Conservation (phyloP, 345 rosid genomes). For the Murraya paniculata region DNA sequence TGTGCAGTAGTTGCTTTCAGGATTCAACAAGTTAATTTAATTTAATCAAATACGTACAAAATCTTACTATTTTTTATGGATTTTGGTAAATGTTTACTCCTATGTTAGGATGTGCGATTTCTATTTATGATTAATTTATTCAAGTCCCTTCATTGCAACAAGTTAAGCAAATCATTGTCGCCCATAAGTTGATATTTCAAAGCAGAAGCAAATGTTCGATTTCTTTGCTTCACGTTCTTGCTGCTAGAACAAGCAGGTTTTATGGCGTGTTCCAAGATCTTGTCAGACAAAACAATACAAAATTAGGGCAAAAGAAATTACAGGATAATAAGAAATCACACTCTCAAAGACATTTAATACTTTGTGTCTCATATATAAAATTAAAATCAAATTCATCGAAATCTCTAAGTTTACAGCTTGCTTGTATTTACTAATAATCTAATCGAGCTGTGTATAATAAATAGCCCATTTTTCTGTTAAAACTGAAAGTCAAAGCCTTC, state of each 20-base stretch:
- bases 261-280: not conserved
- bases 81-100: not conserved
- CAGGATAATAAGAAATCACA: too few species aligned
- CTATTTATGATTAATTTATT: slow-evolving; percentile 12
- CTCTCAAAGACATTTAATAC: too few species aligned
- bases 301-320: too few species aligned
- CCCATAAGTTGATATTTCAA: not conserved
- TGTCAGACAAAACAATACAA: not conserved
- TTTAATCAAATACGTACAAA: too few species aligned
- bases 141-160: not conserved
- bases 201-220: not conserved
- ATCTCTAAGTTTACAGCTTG: too few species aligned
- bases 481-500: too few species aligned
- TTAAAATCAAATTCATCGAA: too few species aligned
- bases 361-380: too few species aligned
- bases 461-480: too few species aligned
- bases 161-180: not conserved
- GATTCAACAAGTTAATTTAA: not conserved
- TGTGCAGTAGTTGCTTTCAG: not conserved
- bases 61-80: not conserved
- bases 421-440: too few species aligned
- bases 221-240: not conserved
- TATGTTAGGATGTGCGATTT: not conserved
- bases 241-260: not conserved
- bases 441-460: too few species aligned